A percentile compares a stretch with the other conserved stretches of the same genome.
Evolutionary conservation across 176 grass and related monocot species (phyloP).

Genomic region (Luzula sylvatica): DNA sequence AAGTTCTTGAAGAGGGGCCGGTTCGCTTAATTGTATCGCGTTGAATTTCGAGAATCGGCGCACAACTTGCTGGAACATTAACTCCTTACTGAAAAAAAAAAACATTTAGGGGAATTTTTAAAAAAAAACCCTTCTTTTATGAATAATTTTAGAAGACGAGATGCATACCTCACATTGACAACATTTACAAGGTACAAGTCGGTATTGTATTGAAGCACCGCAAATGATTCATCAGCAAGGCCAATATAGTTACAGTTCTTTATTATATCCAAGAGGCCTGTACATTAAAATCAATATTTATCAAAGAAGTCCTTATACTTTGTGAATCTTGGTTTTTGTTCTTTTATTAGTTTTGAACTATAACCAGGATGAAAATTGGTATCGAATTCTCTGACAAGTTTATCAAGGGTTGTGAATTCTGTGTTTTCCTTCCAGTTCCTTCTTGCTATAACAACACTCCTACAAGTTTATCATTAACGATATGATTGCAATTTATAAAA

Average conservation of each 20-base stretch:
- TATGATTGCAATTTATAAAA: not conserved
- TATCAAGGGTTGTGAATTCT: constrained; percentile 69
- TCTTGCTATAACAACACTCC: constrained; percentile 79
- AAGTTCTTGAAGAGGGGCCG: constrained; percentile 65
- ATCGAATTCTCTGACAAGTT: constrained; percentile 65
- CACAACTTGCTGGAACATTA: constrained; percentile 86
- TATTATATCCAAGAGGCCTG: constrained; percentile 70
- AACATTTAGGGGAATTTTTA: constrained; percentile 6
- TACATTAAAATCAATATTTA: constrained; percentile 23
- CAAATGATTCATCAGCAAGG: constrained; percentile 71
- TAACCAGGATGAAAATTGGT: constrained; percentile 57
- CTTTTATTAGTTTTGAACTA: constrained; percentile 13
- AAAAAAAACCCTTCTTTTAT: constrained; percentile 3
- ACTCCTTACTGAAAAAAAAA: constrained; percentile 62
- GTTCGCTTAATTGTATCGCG: constrained; percentile 81
- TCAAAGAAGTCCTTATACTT: not conserved
- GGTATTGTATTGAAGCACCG: constrained; percentile 73
- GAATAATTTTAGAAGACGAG: not conserved
- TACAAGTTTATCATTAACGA: constrained; percentile 20
- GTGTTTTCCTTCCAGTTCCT: constrained; percentile 66
- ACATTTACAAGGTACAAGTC: constrained; percentile 84
- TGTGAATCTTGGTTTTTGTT: not conserved
- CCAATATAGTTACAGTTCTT: constrained; percentile 96
- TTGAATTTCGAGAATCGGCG: constrained; percentile 87
- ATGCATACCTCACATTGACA: constrained; percentile 62